Conservation (phyloP, 2,329 filamentous ascomycete genomes). For the Fusarium sp. region DNA sequence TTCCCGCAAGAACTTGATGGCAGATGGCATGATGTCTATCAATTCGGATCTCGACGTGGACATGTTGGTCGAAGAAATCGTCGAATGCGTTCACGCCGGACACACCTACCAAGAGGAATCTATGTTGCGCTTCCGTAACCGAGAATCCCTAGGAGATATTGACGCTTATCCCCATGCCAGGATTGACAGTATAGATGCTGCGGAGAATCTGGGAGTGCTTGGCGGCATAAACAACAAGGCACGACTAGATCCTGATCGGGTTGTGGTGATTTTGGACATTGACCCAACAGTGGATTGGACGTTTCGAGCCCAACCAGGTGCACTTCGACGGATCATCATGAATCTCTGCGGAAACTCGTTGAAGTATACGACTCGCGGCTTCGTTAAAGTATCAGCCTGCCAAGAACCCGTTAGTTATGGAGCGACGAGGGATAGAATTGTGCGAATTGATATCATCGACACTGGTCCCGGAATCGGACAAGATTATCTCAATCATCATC, state of each 20-base stretch:
- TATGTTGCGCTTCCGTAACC: slow-evolving; percentile 7
- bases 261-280: slow-evolving; percentile 49
- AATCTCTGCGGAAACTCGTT: slow-evolving; percentile 71
- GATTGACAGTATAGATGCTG: slow-evolving; percentile 26
- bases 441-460: slow-evolving; percentile 52
- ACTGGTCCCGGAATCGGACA: slow-evolving; percentile 73
- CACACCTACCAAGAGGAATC: slow-evolving; percentile 36
- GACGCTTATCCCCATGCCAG: slow-evolving; percentile 3
- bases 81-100: slow-evolving; percentile 59
- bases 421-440: too few relatives aligned
- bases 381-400: slow-evolving; percentile 43
- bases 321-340: slow-evolving; percentile 65
- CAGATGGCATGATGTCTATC: slow-evolving; percentile 32
- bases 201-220: neutral
- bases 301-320: slow-evolving; percentile 65
- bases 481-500: slow-evolving; percentile 67
- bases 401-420: slow-evolving; percentile 23
- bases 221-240: neutral
- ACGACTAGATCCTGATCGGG: slow-evolving; percentile 7
- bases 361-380: slow-evolving; percentile 63
- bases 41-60: slow-evolving; percentile 45
- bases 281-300: slow-evolving; percentile 60
- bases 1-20: neutral
- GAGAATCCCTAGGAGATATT: neutral
- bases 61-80: slow-evolving; percentile 57